Evolutionary conservation across 148 eudicot genomes (phyloP), one percentile per base, ranked within the genome.

Genomic region (Dianthus caryophyllus): DNA sequence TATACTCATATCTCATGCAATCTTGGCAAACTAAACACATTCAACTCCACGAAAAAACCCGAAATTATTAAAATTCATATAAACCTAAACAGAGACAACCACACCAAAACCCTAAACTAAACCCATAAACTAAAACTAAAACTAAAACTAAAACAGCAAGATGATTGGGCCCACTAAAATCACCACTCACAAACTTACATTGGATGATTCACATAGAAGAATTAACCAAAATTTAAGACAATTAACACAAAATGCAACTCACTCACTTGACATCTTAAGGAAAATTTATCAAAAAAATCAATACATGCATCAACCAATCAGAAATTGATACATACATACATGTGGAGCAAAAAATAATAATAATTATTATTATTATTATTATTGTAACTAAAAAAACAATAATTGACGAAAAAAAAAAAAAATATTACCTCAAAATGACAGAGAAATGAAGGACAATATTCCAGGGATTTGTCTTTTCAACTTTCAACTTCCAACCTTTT

Each of bases 401-500:
- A 20, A 63, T 25, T 12, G 25, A 26, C 24, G 47, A 11, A 18
- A n/a, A n/a, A n/a, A 16, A 1, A 17, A n/a, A 33, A 18, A 58
- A 53, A 25, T 13, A 56, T 2, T 73, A 77, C 80, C 80, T 77
- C 80, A 25, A 73, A 71, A 48, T 62, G 68, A 52, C 61, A 47
- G 59, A 63, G 41, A 54, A 69, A 67, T 1, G 46, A 24, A 36
- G 80, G 66, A 36, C 61, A 47, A 30, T 65, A 24, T 29, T 55
- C n/a, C n/a, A n/a, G n/a, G n/a, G n/a, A n/a, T n/a, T n/a, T n/a
- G n/a, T n/a, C n/a, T n/a, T n/a, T n/a, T n/a, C n/a, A n/a, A n/a
- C n/a, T n/a, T n/a, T n/a, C n/a, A n/a, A n/a, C n/a, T n/a, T n/a
- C n/a, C n/a, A n/a, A n/a, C n/a, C n/a, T n/a, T n/a, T n/a, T n/a